These are phyloP conservation scores for Petunia axillaris DNA, from an alignment of 257 asterid species.

Conservation along the genomic window DNA sequence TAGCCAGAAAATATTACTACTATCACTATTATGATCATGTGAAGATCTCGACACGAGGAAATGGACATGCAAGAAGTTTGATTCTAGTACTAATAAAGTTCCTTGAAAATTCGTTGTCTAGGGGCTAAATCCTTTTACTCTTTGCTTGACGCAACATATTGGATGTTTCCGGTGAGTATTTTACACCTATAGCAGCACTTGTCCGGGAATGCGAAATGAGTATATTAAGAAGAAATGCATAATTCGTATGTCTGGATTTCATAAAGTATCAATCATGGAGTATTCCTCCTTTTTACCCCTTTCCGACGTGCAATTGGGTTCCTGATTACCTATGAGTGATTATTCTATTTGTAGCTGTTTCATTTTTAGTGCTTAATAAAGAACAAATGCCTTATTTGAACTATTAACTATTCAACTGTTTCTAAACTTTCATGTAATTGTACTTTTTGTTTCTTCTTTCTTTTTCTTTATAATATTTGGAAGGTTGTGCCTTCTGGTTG, in stretches of 20 bases:
- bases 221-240: not conserved
- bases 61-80: slow-evolving; percentile 13
- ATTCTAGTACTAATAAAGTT: not conserved
- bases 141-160: not conserved
- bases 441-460: not conserved
- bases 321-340: not conserved
- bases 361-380: not conserved
- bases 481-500: not conserved
- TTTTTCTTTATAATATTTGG: not conserved
- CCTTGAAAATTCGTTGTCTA: not conserved
- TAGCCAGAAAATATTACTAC: not conserved
- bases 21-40: not conserved
- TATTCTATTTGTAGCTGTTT: not conserved
- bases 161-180: not conserved
- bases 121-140: not conserved
- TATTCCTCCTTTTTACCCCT: not conserved
- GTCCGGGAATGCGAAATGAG: not conserved
- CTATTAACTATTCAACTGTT: not conserved
- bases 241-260: not conserved
- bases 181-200: not conserved
- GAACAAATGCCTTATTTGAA: not conserved
- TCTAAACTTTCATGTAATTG: not conserved
- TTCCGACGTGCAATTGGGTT: not conserved
- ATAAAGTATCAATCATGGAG: not conserved
- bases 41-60: not conserved